Evolutionary conservation across 257 asterid genomes (phyloP), one percentile per base, ranked within the genome.

Genomic region (Capsicum chinense): DNA sequence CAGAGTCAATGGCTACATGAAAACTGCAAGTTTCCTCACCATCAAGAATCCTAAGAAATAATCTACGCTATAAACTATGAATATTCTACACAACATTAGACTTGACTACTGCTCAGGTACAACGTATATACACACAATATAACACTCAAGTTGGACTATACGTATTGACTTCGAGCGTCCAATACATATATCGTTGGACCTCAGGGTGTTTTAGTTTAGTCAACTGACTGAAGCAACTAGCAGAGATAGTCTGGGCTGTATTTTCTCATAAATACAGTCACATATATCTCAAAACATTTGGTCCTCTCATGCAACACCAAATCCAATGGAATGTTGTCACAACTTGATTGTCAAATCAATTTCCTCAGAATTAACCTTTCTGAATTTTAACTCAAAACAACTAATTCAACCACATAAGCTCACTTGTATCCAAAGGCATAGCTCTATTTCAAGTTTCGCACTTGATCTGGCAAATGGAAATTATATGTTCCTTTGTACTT

Each of bases 201-300:
- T 64, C 44, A 0, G 44, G 9, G 71, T 64, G 71, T 35, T 19
- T 5, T 64, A 64, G 17, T 33, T 2, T 62, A 1, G 5, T 35
- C 37, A 62, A 62, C 26, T 1, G 68, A 60, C 19, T 17, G 64
- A 62, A 62, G 26, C 14, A 19, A 62, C 37, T n/a, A 62, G 37
- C 12, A 4, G 37, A 9, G 37, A 62, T n/a, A 62, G 33, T 60
- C 35, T 60, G 13, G 69, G 73, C 14, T 35, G 48, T 35, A 66
- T 66, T 13, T 19, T 60, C 63, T 21, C 35, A n/a, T 19, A 17
- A 62, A 62, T 10, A 62, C 9, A 62, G 37, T 62, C 14, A 19
- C 74, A 67, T 11, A 12, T 19, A 67, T 67, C 50, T 14, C 50
- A 67, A 67, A 67, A 67, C 48, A 67, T 67, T 67, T 67, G 76